These are phyloP conservation scores for Diaporthe batatas DNA, from an alignment of 2,329 filamentous ascomycete species.

Conservation along the genomic window DNA sequence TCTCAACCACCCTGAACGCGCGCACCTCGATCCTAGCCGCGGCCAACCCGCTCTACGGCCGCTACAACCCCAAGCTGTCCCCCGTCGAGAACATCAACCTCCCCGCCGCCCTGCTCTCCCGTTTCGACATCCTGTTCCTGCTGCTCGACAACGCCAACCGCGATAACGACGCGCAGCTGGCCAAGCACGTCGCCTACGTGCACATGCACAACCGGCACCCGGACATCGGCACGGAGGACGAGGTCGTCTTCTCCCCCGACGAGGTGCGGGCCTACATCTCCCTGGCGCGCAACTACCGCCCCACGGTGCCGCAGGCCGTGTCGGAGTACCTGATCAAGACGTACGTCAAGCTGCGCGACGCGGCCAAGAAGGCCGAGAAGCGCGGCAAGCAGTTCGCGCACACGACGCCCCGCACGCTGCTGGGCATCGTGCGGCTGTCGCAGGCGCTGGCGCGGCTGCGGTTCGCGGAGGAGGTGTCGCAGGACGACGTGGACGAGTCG, in stretches of 20 bases:
- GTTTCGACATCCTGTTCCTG: constrained; percentile 97
- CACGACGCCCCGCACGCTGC: constrained; percentile 91
- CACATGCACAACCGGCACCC: constrained; percentile 98
- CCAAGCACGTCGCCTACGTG: constrained; percentile 94
- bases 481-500: constrained; percentile 96
- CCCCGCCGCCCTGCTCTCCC: constrained; percentile 93
- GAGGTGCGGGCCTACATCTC: constrained; percentile 98
- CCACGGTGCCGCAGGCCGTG: constrained; percentile 84
- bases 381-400: constrained; percentile 94
- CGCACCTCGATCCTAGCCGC: constrained; percentile 96
- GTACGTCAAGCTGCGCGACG: constrained; percentile 93
- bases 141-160: constrained; percentile 94
- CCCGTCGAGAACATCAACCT: constrained; percentile 99
- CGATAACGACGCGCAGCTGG: constrained; percentile 91
- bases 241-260: constrained; percentile 87
- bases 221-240: constrained; percentile 68
- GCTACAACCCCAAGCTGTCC: constrained; percentile 97
- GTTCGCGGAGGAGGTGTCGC: constrained; percentile 86
- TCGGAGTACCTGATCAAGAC: constrained; percentile 98
- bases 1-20: constrained; percentile 87
- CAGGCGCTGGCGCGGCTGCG: constrained; percentile 93
- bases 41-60: constrained; percentile 96
- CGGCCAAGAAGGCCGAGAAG: constrained; percentile 91
- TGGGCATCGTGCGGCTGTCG: constrained; percentile 91
- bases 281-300: constrained; percentile 89